Base-by-base conservation (phyloP, 257 asterid genomes). In the Nicotiana benthamiana region DNA sequence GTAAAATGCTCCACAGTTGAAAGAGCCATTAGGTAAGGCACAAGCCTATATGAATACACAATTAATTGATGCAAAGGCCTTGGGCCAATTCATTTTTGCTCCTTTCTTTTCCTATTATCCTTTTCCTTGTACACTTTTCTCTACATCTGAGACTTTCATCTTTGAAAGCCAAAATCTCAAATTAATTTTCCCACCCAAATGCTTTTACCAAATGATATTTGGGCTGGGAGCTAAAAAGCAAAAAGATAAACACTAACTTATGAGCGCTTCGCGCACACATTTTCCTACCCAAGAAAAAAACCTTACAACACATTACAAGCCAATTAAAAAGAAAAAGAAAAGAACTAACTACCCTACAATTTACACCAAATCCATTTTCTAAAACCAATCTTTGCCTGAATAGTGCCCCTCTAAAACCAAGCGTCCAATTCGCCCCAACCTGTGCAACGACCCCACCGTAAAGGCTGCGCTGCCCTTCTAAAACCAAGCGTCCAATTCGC, bases 361-460 rank as follows among this genome's bases (percentile, higher is more conserved):
- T 30, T 93, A 93, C 96, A 92, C 51, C 53, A 9, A 80, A 76
- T 79, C 66, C 87, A 80, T 75, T 32, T 63, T 72, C 78, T 72
- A 65, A 65, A 30, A 6, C 22, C 48, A 64, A 64, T 28, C 6
- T 32, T 40, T 65, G 51, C 79, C 27, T 53, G 61, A 48, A 77
- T 53, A 2, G 30, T 36, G 54, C 24, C n/a, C 53, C 15, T 80
- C 86, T 82, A 93, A 83, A 91, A 86, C 98, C 98, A 95, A 0
- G 98, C 88, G 76, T 81, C 92, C 46, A 96, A 81, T 78, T 96
- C 98, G 7, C 94, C 99, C 98, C 98, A 94, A 5, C 99, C 99
- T 0, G 99, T 96, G 97, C 99, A 96, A 46, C 92, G 86, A 81
- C 97, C 98, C n/a, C n/a, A n/a, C n/a, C n/a, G n/a, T n/a, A n/a